Percentiles rank a stretch among this genome's conserved stretches.
phyloP scores from a whole-genome alignment of 2,329 filamentous ascomycete genomes.

The Xylariaceae sp. region DNA sequence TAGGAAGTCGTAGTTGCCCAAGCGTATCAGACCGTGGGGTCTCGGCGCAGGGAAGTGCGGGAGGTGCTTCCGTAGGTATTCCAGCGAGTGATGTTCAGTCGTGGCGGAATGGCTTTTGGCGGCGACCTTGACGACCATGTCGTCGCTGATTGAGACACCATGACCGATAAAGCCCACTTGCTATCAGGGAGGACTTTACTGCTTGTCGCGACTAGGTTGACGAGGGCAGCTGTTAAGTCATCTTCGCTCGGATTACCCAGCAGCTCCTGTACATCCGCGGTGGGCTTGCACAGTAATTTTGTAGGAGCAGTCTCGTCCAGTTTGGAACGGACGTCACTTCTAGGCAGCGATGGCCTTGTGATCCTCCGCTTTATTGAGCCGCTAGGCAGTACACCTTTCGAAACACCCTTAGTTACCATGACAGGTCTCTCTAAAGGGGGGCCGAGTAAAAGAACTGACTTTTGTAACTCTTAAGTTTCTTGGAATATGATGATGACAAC shows the following conservation, averaged over 20 bases:
- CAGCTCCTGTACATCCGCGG: neutral
- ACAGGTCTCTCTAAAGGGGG: neutral
- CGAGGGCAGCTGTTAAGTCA: neutral
- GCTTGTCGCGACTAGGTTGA: neutral
- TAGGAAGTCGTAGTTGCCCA: neutral
- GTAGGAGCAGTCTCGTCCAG: neutral
- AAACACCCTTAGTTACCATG: neutral
- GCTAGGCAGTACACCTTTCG: neutral
- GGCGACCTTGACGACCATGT: neutral
- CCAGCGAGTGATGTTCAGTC: neutral
- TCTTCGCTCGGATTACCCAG: too few species aligned
- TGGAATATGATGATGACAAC: neutral
- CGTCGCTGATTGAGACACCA: neutral
- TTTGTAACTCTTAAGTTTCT: neutral
- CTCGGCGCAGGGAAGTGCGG: neutral
- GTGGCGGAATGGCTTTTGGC: neutral
- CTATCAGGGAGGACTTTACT: neutral
- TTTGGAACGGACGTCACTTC: neutral
- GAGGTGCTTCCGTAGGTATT: neutral
- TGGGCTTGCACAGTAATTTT: neutral
- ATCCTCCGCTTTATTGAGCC: too few species aligned
- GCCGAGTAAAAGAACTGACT: neutral
- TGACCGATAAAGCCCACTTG: neutral
- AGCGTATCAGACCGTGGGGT: neutral
- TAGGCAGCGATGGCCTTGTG: neutral